Conservation (phyloP, 2,329 filamentous ascomycete genomes). For the Cladophialophora carrionii region DNA sequence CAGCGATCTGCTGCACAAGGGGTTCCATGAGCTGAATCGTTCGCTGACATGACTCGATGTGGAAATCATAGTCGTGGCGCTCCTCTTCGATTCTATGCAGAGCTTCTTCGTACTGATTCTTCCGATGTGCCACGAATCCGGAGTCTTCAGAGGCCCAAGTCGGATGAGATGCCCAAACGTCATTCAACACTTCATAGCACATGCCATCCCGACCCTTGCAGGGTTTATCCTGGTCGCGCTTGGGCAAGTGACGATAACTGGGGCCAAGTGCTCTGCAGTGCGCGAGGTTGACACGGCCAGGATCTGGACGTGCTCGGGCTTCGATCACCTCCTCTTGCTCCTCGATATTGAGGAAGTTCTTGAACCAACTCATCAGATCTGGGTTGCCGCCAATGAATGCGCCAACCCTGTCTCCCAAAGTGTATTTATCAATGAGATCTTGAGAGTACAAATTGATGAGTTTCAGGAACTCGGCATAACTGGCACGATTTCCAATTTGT, state of each 20-base stretch:
- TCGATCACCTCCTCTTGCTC: constrained; percentile 77
- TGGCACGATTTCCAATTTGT: constrained; percentile 86
- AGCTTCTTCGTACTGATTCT: constrained; percentile 92
- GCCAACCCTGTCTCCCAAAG: constrained; percentile 78
- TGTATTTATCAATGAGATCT: constrained; percentile 83
- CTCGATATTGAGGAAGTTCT: constrained; percentile 77
- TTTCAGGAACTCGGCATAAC: constrained; percentile 95
- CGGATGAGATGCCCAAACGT: constrained; percentile 97
- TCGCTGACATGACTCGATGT: constrained; percentile 91
- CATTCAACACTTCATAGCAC: constrained; percentile 89
- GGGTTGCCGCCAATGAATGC: constrained; percentile 85
- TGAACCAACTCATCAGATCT: constrained; percentile 89
- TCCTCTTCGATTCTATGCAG: constrained; percentile 97
- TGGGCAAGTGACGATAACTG: constrained; percentile 90
- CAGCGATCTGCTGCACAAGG: constrained; percentile 85
- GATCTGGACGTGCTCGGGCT: constrained; percentile 73
- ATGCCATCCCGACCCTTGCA: constrained; percentile 95
- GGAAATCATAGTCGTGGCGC: constrained; percentile 97
- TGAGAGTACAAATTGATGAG: constrained; percentile 94
- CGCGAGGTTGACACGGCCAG: constrained; percentile 83
- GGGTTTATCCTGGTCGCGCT: constrained; percentile 83
- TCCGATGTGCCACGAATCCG: constrained; percentile 94
- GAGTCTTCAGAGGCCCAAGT: constrained; percentile 99
- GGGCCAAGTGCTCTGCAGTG: constrained; percentile 95
- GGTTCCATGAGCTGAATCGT: constrained; percentile 96